Evolutionary conservation across 805 yeast genomes (phyloP).

Genomic region (Candida stauntonica): DNA sequence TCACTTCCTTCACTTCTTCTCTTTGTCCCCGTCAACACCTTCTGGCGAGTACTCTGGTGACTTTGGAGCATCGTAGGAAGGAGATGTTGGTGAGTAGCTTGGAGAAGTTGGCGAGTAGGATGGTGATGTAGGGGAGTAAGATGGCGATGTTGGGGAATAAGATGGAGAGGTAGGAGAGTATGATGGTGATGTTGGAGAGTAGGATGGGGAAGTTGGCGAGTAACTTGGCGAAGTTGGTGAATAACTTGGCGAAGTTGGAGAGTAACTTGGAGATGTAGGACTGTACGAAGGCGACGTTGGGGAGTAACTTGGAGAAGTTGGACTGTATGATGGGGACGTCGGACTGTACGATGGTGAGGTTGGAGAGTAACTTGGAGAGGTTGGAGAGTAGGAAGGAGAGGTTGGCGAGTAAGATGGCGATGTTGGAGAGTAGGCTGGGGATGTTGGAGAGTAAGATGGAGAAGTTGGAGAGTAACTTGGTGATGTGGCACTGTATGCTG

Average conservation of each 20-base stretch:
- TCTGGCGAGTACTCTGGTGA: constrained; percentile 15
- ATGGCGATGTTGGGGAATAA: constrained; percentile 43
- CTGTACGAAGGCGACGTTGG: constrained; percentile 50
- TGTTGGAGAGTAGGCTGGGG: constrained; percentile 77
- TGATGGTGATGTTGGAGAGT: constrained; percentile 41
- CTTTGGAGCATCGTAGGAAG: constrained; percentile 17
- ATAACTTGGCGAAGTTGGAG: constrained; percentile 45
- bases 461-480: constrained; percentile 78
- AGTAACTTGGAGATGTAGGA: constrained; percentile 53
- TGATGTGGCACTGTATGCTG: constrained; percentile 63
- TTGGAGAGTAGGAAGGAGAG: constrained; percentile 75
- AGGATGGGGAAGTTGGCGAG: constrained; percentile 54
- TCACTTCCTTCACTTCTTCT: constrained; percentile 11
- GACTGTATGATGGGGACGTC: constrained; percentile 66
- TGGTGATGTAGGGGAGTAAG: constrained; percentile 42
- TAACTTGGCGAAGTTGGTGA: constrained; percentile 67
- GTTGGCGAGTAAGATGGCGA: constrained; percentile 71
- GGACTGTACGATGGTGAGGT: constrained; percentile 72
- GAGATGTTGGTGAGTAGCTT: constrained; percentile 18
- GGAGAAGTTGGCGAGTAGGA: constrained; percentile 30
- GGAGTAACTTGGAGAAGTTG: constrained; percentile 66
- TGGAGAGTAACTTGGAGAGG: constrained; percentile 72
- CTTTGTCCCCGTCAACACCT: constrained; percentile 8
- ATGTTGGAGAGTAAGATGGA: constrained; percentile 59
- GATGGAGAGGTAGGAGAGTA: constrained; percentile 40